Evolutionary conservation across 1,284 basidiomycete species (phyloP).

Genomic region (Ustilago sp.): DNA sequence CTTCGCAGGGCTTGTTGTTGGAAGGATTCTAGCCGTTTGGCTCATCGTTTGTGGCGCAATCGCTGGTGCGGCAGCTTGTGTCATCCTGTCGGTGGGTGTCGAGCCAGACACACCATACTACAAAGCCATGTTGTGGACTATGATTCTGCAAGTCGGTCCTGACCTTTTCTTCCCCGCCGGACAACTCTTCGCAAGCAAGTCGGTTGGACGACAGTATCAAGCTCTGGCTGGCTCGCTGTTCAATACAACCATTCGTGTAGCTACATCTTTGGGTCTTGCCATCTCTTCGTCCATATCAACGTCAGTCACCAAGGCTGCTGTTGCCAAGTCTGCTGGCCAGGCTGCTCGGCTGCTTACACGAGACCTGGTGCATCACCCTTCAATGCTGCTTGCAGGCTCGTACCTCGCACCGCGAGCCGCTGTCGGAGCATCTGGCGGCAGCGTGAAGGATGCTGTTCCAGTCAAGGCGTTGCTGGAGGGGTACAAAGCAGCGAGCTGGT

Average conservation of each 20-base stretch:
- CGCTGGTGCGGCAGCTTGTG: constrained; percentile 75
- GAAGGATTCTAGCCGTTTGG: constrained; percentile 58
- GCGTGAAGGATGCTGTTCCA: background rate
- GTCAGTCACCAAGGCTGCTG: constrained; percentile 41
- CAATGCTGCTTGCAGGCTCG: constrained; percentile 27
- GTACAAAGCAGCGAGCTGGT: constrained; percentile 58
- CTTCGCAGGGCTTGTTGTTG: constrained; percentile 56
- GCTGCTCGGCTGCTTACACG: constrained; percentile 14
- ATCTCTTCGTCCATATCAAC: constrained; percentile 58
- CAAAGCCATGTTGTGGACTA: constrained; percentile 83
- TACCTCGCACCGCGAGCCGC: constrained; percentile 16
- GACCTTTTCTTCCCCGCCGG: constrained; percentile 60
- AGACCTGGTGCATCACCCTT: constrained; percentile 15
- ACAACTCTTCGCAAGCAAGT: constrained; percentile 50
- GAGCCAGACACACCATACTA: constrained; percentile 77
- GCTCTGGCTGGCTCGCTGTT: constrained; percentile 64
- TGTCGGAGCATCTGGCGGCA: constrained; percentile 4
- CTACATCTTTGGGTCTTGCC: constrained; percentile 62
- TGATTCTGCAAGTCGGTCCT: constrained; percentile 72
- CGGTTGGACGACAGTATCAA: constrained; percentile 50
- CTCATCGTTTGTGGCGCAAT: constrained; percentile 67
- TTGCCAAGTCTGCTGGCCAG: constrained; percentile 13
- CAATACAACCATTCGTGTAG: constrained; percentile 59
- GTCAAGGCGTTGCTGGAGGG: constrained; percentile 43
- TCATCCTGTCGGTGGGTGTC: constrained; percentile 79